Evolutionary conservation across 495 filamentous ascomycete genomes (phyloP).

Genomic region (Beverwykella pulmonaria): DNA sequence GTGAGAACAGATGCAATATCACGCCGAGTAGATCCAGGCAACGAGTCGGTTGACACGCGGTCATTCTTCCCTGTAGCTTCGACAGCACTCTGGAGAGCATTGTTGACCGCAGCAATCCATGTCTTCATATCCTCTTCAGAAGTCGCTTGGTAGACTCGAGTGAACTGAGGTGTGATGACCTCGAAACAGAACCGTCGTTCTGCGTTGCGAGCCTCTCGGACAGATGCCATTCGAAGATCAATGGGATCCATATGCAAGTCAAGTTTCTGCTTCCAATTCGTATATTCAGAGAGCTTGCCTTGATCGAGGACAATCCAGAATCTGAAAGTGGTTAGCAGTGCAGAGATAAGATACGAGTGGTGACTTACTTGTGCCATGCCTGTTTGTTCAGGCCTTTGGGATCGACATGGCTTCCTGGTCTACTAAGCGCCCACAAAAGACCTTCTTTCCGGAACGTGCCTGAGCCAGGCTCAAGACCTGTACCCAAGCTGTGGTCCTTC

Average conservation of each 20-base stretch:
- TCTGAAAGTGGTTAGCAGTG: conserved; percentile 50
- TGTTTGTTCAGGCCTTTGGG: conserved; percentile 94
- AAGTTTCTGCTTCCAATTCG: conserved; percentile 97
- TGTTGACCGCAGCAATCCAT: conserved; percentile 97
- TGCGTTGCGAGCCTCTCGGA: conserved; percentile 89
- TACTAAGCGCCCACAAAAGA: conserved; percentile 88
- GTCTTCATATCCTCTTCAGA: conserved; percentile 97
- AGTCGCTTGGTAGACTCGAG: conserved; percentile 95
- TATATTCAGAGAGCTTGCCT: conserved; percentile 95
- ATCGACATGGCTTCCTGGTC: conserved; percentile 92
- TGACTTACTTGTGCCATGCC: conserved; percentile 96
- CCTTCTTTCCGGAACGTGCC: conserved; percentile 81
- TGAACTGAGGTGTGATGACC: conserved; percentile 95
- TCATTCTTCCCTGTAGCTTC: conserved; percentile 69
- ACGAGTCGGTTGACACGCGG: conserved; percentile 48
- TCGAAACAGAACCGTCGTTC: conserved; percentile 98
- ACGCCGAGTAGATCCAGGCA: conserved; percentile 58
- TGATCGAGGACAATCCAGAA: conserved; percentile 99
- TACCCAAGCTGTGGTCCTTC: conserved; percentile 56
- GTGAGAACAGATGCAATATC: conserved; percentile 91
- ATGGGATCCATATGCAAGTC: conserved; percentile 99
- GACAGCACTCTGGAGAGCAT: conserved; percentile 92
- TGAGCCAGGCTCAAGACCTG: conserved; percentile 49
- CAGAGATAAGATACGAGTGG: not conserved
- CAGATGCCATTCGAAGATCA: conserved; percentile 93